Percentiles rank a stretch among this genome's conserved stretches.
These are phyloP conservation scores for Phytophthora agathidicida DNA, from an alignment of 352 stramenopile genomes.

Conservation along the genomic window DNA sequence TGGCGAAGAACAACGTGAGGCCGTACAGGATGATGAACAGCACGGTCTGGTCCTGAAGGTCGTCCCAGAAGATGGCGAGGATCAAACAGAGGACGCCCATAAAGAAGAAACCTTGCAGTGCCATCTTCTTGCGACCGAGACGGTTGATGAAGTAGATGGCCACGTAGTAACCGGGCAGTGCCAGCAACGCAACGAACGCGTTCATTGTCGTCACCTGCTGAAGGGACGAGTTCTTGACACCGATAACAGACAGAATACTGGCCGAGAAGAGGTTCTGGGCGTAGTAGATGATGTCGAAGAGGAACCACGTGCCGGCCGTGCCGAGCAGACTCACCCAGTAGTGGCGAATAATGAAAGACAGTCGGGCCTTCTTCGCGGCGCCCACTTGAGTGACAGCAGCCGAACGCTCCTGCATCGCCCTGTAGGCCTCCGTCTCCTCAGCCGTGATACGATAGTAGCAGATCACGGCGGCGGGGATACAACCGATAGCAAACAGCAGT, in stretches of 20 bases:
- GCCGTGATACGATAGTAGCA: conserved; percentile 69
- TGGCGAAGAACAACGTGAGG: conserved; percentile 81
- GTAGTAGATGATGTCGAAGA: conserved; percentile 88
- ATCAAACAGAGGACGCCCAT: conserved; percentile 74
- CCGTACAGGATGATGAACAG: conserved; percentile 82
- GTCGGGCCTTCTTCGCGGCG: not conserved
- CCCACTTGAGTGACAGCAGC: not conserved
- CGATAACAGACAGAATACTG: conserved; percentile 66
- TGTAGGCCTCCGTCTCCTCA: conserved; percentile 59
- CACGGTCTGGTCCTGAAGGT: conserved; percentile 49
- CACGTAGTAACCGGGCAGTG: conserved; percentile 84
- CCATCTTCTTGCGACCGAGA: conserved; percentile 72
- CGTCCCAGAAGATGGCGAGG: conserved; percentile 69
- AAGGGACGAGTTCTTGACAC: conserved; percentile 53
- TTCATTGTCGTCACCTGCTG: conserved; percentile 61
- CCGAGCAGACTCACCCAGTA: conserved; percentile 63
- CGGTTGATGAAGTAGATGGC: conserved; percentile 75
- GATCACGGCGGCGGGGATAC: conserved; percentile 60
- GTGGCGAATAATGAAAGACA: conserved; percentile 56
- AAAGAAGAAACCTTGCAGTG: conserved; percentile 72
- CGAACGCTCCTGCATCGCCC: conserved; percentile 37
- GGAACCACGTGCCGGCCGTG: conserved; percentile 82
- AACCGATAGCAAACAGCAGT: conserved; percentile 65
- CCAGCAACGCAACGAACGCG: conserved; percentile 66
- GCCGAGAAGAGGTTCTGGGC: conserved; percentile 82